Percentiles rank a stretch among this genome's conserved stretches.
Evolutionary conservation across 257 asterid species (phyloP).

Genomic region (Cinchona pubescens): DNA sequence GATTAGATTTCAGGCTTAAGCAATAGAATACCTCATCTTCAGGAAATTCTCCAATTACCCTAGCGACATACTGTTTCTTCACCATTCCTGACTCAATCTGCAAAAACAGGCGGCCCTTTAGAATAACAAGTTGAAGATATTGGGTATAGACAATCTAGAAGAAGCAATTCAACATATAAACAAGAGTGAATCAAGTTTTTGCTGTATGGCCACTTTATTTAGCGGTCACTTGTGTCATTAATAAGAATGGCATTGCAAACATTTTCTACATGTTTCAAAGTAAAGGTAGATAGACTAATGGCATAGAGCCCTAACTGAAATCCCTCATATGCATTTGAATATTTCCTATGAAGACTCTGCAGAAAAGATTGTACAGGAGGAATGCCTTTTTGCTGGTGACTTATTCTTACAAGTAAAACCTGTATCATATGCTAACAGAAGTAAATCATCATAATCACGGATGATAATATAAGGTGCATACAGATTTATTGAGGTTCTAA

Average conservation of each 20-base stretch:
- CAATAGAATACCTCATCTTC: slow-evolving; percentile 62
- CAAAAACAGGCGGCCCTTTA: slow-evolving; percentile 15
- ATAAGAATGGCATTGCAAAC: background rate
- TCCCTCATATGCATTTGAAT: background rate
- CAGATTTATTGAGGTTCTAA: too few species aligned
- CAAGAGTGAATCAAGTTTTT: background rate
- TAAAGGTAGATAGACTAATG: background rate
- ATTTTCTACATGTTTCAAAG: background rate
- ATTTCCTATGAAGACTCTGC: background rate
- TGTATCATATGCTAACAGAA: background rate
- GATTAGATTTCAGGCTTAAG: slow-evolving; percentile 1
- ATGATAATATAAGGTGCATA: too few species aligned
- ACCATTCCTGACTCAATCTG: slow-evolving; percentile 87
- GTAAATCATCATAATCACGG: background rate
- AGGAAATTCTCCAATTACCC: slow-evolving; percentile 82
- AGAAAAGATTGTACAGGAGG: background rate
- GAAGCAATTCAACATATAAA: background rate
- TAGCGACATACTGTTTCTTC: slow-evolving; percentile 82
- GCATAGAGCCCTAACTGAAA: background rate
- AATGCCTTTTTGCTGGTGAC: background rate
- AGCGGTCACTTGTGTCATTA: background rate
- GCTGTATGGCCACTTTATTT: background rate
- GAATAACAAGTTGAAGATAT: background rate
- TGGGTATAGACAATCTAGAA: background rate
- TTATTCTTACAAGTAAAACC: background rate